These are phyloP conservation scores for Limnanthes douglasii DNA, from an alignment of 345 rosid genomes.

Conservation along the genomic window DNA sequence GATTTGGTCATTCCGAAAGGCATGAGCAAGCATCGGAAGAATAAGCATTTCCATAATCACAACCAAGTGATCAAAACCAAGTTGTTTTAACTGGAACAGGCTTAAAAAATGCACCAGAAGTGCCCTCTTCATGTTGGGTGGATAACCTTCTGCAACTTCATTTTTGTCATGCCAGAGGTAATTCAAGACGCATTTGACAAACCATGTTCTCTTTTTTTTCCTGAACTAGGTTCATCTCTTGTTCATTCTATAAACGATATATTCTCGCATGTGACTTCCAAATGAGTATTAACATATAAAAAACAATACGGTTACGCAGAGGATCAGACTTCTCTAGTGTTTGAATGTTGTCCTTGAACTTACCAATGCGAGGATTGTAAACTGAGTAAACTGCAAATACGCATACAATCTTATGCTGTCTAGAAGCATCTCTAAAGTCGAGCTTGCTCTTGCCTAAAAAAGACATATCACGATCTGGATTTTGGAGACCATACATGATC, in stretches of 20 bases:
- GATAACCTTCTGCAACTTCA: conserved; percentile 95
- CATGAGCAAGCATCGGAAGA: conserved; percentile 97
- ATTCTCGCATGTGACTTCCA: no score
- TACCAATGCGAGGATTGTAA: no score
- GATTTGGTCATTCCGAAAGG: conserved; percentile 72
- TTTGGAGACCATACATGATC: conserved; percentile 79
- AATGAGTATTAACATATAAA: no score
- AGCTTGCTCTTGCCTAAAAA: conserved; percentile 67
- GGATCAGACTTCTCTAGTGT: no score
- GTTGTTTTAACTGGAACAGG: conserved; percentile 91
- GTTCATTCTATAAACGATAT: no score
- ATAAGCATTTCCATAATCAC: conserved; percentile 98
- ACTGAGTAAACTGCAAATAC: no score
- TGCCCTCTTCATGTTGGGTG: conserved; percentile 61
- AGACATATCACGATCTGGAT: conserved; percentile 67
- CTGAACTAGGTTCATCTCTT: no score
- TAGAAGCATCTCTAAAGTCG: conserved; percentile 90
- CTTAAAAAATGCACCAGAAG: conserved; percentile 78
- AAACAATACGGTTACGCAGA: no score
- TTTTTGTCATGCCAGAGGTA: no score
- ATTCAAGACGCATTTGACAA: no score
- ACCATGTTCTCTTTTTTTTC: no score
- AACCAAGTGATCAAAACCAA: conserved; percentile 89
- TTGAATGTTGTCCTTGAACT: no score
- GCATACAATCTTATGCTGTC: conserved; percentile 89